phyloP scores from a whole-genome alignment of 2,329 filamentous ascomycete genomes.

The Fusarium compactum region DNA sequence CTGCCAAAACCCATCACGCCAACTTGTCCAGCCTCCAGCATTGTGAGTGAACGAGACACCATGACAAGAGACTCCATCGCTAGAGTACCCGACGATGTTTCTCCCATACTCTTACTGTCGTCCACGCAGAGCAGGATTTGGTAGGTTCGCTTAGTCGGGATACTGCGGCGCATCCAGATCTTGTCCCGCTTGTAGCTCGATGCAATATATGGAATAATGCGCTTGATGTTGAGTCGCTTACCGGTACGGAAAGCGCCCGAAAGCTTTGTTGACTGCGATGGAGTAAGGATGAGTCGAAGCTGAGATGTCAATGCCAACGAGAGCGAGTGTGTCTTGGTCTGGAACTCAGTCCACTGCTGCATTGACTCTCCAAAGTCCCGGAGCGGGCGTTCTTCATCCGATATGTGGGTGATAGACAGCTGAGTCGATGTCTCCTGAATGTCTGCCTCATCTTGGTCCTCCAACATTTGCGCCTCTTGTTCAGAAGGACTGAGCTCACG shows the following conservation, averaged over 20 bases:
- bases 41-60: slow-evolving; percentile 85
- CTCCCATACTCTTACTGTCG: slow-evolving; percentile 94
- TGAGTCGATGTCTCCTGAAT: slow-evolving; percentile 69
- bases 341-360: slow-evolving; percentile 86
- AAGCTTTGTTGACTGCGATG: slow-evolving; percentile 94
- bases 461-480: slow-evolving; percentile 58
- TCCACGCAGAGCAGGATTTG: slow-evolving; percentile 98
- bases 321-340: slow-evolving; percentile 84
- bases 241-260: slow-evolving; percentile 97
- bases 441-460: slow-evolving; percentile 62
- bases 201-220: slow-evolving; percentile 99
- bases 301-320: slow-evolving; percentile 93
- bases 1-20: slow-evolving; percentile 90
- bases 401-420: slow-evolving; percentile 80
- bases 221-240: slow-evolving; percentile 98
- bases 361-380: slow-evolving; percentile 69
- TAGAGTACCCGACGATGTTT: slow-evolving; percentile 78
- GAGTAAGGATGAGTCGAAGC: slow-evolving; percentile 92
- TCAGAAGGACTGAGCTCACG: slow-evolving; percentile 60
- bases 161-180: slow-evolving; percentile 97
- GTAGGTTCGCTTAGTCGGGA: slow-evolving; percentile 93
- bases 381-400: slow-evolving; percentile 57
- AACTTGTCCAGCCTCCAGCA: slow-evolving; percentile 96
- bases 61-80: slow-evolving; percentile 96
- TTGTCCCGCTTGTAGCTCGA: slow-evolving; percentile 99